Conservation (phyloP, 2,329 filamentous ascomycete species). For the Cercospora sp. region DNA sequence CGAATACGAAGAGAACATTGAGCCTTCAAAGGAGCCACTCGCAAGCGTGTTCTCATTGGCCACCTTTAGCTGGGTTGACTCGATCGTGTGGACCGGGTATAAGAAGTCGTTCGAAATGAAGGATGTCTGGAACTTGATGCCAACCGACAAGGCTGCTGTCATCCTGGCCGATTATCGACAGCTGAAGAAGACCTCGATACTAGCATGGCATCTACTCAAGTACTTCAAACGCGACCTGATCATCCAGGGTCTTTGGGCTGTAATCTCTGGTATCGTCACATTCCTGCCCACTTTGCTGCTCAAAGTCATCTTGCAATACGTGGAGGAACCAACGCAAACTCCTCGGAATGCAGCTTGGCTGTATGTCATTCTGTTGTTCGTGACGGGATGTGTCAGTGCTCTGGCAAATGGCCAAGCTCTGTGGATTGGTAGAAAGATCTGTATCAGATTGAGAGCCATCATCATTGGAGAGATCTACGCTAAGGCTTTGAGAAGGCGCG, state of each 20-base stretch:
- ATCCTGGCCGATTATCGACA: constrained; percentile 83
- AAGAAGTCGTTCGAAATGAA: constrained; percentile 77
- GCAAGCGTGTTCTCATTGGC: constrained; percentile 85
- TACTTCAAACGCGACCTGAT: constrained; percentile 79
- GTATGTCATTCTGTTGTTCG: constrained; percentile 85
- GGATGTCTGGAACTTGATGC: constrained; percentile 88
- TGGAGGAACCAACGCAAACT: constrained; percentile 75
- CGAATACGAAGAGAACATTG: constrained; percentile 84
- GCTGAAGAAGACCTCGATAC: constrained; percentile 74
- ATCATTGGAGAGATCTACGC: constrained; percentile 97
- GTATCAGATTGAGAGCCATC: constrained; percentile 87
- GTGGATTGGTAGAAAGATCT: constrained; percentile 92
- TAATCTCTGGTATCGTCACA: constrained; percentile 76
- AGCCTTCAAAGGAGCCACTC: constrained; percentile 81
- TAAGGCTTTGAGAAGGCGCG: constrained; percentile 89
- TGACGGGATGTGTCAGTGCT: constrained; percentile 78
- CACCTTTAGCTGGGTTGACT: constrained; percentile 88
- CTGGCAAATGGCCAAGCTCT: constrained; percentile 81
- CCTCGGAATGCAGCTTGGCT: constrained; percentile 92
- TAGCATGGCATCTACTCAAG: constrained; percentile 77
- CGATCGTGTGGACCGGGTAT: constrained; percentile 86
- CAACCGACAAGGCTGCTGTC: constrained; percentile 80
- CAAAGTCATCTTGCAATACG: constrained; percentile 87
- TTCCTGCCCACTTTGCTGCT: constrained; percentile 90
- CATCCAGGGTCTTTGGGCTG: constrained; percentile 76